Evolutionary conservation across 176 grass and related monocot genomes (phyloP), one percentile per base, ranked within the genome.

Genomic region (Carex scoparia): DNA sequence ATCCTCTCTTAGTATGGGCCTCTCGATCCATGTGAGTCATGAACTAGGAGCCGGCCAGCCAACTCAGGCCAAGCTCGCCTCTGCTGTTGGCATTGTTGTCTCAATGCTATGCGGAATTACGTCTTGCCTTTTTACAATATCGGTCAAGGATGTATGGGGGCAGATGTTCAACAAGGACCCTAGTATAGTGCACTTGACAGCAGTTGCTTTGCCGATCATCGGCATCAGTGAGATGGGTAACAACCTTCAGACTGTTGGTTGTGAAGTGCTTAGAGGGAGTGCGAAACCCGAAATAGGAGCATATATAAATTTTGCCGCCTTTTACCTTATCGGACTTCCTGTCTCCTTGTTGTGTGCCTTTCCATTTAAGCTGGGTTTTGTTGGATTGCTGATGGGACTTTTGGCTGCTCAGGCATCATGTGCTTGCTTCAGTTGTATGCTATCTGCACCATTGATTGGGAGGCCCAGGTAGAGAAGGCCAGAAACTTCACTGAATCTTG

Each of bases 161-260:
- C 51, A 75, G 27, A 87, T 93, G 90, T 97, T 97, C 91, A 97
- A 89, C 14, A 14, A 79, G 2, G 92, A 94, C 61, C 73, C 55
- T 12, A 75, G 61, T 33, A 92, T 94, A 56, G 64, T 90, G 38
- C 63, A 38, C 37, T 79, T 97, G 69, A 87, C 82, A 23, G 61
- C 94, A 1, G 82, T 70, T 7, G 94, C 85, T 83, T 86, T 97
- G 83, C 92, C 92, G 11, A 87, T 94, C 6, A 81, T 97, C 13
- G 94, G 94, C n/a, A 71, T 89, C 4, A 91, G 92, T 31, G 94
- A 97, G 87, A 88, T 97, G 5, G 94, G 94, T 0, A 97, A 97
- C 84, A 94, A 92, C 78, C 90, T 92, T 55, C 94, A 97, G 87
- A 97, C 94, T 56, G 88, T 88, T 12, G 92, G 94, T 12, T 91